Evolutionary conservation across 768 basidiomycete species (phyloP), one percentile per base, ranked within the genome.

Genomic region (Mycena indigotica): DNA sequence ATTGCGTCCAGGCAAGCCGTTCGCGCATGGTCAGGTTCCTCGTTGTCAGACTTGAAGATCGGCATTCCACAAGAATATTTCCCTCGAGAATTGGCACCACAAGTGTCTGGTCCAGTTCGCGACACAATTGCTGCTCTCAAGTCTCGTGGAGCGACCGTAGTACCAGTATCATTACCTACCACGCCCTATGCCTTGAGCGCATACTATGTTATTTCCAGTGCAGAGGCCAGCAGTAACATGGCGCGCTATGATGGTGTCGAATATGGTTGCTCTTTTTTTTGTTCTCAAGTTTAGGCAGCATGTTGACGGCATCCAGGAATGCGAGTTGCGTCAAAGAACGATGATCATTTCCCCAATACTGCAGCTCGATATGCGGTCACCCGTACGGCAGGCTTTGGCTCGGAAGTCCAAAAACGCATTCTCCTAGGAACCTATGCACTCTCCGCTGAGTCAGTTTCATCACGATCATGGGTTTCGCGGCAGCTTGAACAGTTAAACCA

Each of bases 181-280:
- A 81, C 77, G 13, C 68, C 73, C 1, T 89, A 89, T 66, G 91
- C 93, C 0, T 78, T 98, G 4, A 93, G 93, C 54, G 90, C 94
- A 13, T 98, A 98, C 76, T 98, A 98, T 67, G 91, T 97, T n/a
- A 80, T 98, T 16, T 91, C 96, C 1, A 91, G 87, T 58, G 95
- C 96, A 0, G 96, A 98, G 68, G 95, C 95, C 0, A 89, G 91
- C 59, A 95, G 93, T 56, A 97, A 95, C 67, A 75, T 98, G 55
- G 93, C 91, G 3, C 78, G 94, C 38, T 98, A 88, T 66, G 93
- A 95, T 48, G 95, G 95, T 0, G 81, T 95, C 1, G 82, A 88
- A 64, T 97, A 87, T 66, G 96, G 95, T 85, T 50, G 29, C 73
- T 45, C 2, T 5, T 3, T 45, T 17, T 3, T 52, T 38, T 40